These are phyloP conservation scores for Piromyces sp. DNA, from an alignment of 192 early-diverging fungal species.

Conservation along the genomic window DNA sequence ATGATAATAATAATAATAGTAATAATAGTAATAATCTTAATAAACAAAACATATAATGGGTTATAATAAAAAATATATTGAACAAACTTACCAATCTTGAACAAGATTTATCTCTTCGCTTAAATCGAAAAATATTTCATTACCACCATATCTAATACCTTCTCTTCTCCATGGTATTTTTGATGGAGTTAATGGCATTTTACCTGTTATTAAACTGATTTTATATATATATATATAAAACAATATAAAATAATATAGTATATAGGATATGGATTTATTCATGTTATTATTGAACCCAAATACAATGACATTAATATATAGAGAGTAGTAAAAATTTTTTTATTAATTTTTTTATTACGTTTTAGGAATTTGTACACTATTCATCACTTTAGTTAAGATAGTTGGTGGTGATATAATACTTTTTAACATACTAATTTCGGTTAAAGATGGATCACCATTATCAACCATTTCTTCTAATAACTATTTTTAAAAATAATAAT, in stretches of 20 bases:
- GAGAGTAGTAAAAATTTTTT: too few species aligned
- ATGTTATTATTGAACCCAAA: too few species aligned
- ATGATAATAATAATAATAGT: too few species aligned
- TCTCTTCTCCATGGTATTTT: slow-evolving; percentile 69
- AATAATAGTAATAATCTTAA: too few species aligned
- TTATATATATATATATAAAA: slow-evolving; percentile 3
- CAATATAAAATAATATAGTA: slow-evolving; percentile 2
- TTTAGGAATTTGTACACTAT: slow-evolving; percentile 42
- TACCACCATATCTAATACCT: slow-evolving; percentile 71
- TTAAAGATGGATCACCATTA: slow-evolving; percentile 73
- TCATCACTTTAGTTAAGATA: slow-evolving; percentile 69
- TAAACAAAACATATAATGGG: too few species aligned
- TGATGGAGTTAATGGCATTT: slow-evolving; percentile 7
- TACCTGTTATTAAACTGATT: slow-evolving; percentile 14
- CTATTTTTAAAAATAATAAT: slow-evolving; percentile 14
- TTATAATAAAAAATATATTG: too few species aligned
- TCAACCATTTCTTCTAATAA: slow-evolving; percentile 89
- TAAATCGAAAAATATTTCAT: slow-evolving; percentile 91
- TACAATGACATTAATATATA: too few species aligned
- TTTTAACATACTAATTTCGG: slow-evolving; percentile 65
- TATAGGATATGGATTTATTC: too few species aligned
- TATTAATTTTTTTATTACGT: neutral
- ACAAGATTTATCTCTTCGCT: slow-evolving; percentile 77
- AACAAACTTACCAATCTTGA: slow-evolving; percentile 54
- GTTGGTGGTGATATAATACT: slow-evolving; percentile 75